Conservation (phyloP, 1,284 basidiomycete species). For the Tylopilus sp. region DNA sequence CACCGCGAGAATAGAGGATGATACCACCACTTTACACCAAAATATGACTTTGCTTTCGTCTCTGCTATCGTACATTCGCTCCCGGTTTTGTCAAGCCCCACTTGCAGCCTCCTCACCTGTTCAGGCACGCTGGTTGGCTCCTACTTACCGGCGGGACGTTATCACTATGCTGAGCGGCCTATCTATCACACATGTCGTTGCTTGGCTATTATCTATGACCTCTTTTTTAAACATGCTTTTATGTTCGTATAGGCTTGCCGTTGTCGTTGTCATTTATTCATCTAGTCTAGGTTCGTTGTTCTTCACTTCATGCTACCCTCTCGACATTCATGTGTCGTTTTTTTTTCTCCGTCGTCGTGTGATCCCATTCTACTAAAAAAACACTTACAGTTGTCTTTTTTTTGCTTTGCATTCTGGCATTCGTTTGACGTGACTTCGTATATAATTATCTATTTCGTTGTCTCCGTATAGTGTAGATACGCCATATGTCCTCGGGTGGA, state of each 20-base stretch:
- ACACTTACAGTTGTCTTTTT: conserved; percentile 16
- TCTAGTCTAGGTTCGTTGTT: conserved; percentile 8
- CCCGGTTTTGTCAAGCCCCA: conserved; percentile 23
- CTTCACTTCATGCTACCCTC: conserved; percentile 6
- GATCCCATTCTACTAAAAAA: conserved; percentile 18
- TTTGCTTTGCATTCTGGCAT: conserved; percentile 14
- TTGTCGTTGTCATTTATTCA: conserved; percentile 30
- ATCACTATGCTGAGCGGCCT: conserved; percentile 26
- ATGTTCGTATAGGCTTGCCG: conserved; percentile 28
- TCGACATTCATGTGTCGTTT: conserved; percentile 5
- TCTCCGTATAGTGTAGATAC: conserved; percentile 28
- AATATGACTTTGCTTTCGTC: conserved; percentile 30
- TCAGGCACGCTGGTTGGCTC: conserved; percentile 15
- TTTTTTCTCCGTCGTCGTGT: conserved; percentile 9
- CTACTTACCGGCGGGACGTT: conserved; percentile 22
- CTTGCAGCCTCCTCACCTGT: conserved; percentile 16
- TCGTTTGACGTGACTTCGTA: conserved; percentile 25
- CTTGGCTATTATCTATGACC: conserved; percentile 32
- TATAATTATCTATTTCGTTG: conserved; percentile 32
- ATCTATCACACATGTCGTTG: conserved; percentile 23
- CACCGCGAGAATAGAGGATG: conserved; percentile 27
- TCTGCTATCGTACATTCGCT: conserved; percentile 29
- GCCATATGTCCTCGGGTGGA: conserved; percentile 3
- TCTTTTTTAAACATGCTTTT: conserved; percentile 24
- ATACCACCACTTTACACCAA: conserved; percentile 18